Evolutionary conservation across 2,329 filamentous ascomycete genomes (phyloP), one percentile per base, ranked within the genome.

Genomic region (Berkeleyomyces rouxiae): DNA sequence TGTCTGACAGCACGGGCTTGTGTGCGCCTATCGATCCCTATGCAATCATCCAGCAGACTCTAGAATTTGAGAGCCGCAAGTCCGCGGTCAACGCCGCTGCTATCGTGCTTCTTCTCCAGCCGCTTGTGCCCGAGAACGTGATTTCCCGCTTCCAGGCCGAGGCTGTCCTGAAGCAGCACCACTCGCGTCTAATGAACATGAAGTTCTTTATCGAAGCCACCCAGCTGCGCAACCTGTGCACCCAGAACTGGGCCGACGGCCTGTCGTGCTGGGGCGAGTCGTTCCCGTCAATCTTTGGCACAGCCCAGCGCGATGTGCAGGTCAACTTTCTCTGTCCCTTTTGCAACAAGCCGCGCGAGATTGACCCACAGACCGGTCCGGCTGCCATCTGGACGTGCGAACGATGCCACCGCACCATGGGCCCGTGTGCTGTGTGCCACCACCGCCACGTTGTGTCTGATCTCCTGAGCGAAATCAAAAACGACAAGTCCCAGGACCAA

Each of bases 1-100:
- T 44, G 55, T 65, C 51, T 37, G 51, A 55, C 31, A 23, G 51
- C 33, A 9, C 16, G 37, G 44, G 40, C 11, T 44, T 36, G 7
- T 59, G 23, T 39, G 57, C 36, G 0, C 78, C 82, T 0, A 75
- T 85, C 1, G 75, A 84, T 57, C 82, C 83, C 0, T 79, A 81
- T 60, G 72, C 75, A 0, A 72, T 84, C 7, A 71, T 85, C 6
- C 72, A 75, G 10, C 76, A 80, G 3, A 77, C 80, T 0, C 72
- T 86, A 1, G 72, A 76, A 4, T 84, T 82, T 63, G 82, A 85
- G 68, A 75, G 75, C 4, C 76, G 74, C 57, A 78, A 76, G 1
- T 83, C 81, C 0, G 77, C 80, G 1, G 73, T 85, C 33, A 81
- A 82, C 65, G 81, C 82, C 0, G 79, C 82, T 0, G 79, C 81